Percentiles rank a stretch among this genome's conserved stretches.
These are phyloP conservation scores for Sideroxylon spinosum DNA, from an alignment of 179 eudicot genomes.

Conservation along the genomic window DNA sequence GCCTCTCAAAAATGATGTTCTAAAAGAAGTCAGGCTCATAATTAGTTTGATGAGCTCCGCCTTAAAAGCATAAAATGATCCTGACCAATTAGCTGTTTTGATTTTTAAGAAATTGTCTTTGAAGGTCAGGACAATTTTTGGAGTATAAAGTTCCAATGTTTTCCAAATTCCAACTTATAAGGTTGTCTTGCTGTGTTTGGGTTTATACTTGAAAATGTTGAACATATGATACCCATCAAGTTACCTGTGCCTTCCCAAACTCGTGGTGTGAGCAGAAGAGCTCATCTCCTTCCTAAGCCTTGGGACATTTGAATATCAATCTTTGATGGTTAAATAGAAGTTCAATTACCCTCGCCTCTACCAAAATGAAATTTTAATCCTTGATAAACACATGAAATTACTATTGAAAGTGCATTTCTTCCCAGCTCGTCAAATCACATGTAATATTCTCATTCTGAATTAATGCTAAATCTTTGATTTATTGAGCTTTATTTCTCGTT, in stretches of 20 bases:
- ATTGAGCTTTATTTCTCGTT: slow-evolving; percentile 8
- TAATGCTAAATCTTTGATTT: neutral
- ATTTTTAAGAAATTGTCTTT: neutral
- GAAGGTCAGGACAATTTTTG: neutral
- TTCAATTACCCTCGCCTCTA: too few species aligned
- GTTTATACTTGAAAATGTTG: neutral
- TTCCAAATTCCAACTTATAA: neutral
- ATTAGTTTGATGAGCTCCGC: neutral
- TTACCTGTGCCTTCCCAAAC: neutral
- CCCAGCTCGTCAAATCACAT: neutral
- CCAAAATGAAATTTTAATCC: too few species aligned
- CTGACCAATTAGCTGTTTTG: neutral
- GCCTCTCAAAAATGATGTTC: neutral
- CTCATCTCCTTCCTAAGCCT: neutral
- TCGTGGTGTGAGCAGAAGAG: neutral
- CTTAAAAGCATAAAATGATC: slow-evolving; percentile 2
- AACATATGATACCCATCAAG: neutral
- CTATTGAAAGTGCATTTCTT: neutral
- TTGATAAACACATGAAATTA: too few species aligned
- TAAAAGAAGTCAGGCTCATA: neutral
- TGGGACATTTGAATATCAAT: neutral
- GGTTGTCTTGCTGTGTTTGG: neutral
- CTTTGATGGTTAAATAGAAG: too few species aligned
- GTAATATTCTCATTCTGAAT: neutral
- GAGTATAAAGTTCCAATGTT: neutral